Base-by-base conservation (phyloP, 345 rosid genomes). In the Syzygium aromaticum region DNA sequence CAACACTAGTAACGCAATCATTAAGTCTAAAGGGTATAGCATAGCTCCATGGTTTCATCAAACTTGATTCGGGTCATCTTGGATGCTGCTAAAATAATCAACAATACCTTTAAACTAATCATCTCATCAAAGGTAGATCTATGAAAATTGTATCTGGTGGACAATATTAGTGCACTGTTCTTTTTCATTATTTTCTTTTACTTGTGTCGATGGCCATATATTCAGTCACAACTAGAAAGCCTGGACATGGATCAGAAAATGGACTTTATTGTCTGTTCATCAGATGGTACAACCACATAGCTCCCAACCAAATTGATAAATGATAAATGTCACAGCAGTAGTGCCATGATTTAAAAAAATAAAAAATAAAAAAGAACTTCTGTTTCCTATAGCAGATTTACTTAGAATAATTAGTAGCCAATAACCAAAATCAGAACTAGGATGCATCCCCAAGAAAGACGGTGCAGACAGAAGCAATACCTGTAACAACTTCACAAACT, bases 401-500 rank as follows among this genome's bases (percentile, higher is more conserved):
- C 57, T 16, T 52, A 52, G 59, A 84, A 30, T 53, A 51, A 28
- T 22, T 40, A n/a, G 54, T 56, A 84, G 46, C n/a, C 61, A 52
- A 84, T 63, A 53, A 53, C 8, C 53, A 51, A 83, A 84, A 56
- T 84, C 40, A 40, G 59, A 52, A 17, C n/a, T 27, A 12, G 52
- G 54, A 73, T 73, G 63, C 73, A 88, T 53, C 40, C 83, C 15
- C 78, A 54, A 19, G 82, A 73, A 38, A 40, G 82, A 73, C 19
- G 82, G 82, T 38, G 82, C 82, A 54, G 54, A 87, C 57, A 83
- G 84, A 40, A 33, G 61, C 80, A 40, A 86, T 93, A 98, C 99
- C 98, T 96, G 98, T 38, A 97, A 91, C 90, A 97, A 90, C 93
- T 97, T 96, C 63, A 97, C 98, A 95, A 97, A 97, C 90, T 97